These are phyloP conservation scores for Russula virescens DNA, from an alignment of 768 basidiomycete species.

Conservation along the genomic window DNA sequence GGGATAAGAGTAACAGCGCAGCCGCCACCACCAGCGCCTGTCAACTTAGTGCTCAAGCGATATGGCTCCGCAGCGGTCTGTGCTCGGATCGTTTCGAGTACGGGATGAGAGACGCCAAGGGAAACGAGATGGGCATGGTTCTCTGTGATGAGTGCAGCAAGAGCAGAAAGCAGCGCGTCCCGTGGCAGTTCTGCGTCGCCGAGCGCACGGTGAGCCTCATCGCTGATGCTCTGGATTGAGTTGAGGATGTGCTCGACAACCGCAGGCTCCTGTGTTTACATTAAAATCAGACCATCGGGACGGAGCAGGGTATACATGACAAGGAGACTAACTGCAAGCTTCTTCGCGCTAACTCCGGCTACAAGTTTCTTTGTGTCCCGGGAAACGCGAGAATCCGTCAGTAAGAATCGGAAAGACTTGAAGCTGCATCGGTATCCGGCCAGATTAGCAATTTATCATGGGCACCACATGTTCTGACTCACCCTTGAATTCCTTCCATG, in stretches of 20 bases:
- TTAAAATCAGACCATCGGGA: not conserved
- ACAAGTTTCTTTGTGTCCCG: conserved; percentile 94
- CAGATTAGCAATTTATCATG: not conserved
- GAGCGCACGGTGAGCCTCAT: conserved; percentile 71
- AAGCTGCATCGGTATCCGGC: conserved; percentile 48
- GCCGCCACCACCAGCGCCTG: conserved; percentile 98
- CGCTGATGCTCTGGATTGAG: conserved; percentile 78
- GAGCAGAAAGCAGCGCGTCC: conserved; percentile 50
- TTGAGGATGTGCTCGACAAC: conserved; percentile 70
- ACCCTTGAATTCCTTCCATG: conserved; percentile 86
- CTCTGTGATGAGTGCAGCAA: conserved; percentile 81
- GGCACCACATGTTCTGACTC: conserved; percentile 13
- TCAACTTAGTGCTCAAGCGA: conserved; percentile 83
- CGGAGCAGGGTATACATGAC: not conserved
- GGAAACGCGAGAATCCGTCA: conserved; percentile 90
- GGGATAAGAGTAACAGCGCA: conserved; percentile 94
- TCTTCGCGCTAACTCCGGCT: conserved; percentile 76
- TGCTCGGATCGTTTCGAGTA: conserved; percentile 75
- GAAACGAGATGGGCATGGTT: conserved; percentile 83
- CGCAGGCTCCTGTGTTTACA: conserved; percentile 64
- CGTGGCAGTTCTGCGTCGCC: conserved; percentile 70
- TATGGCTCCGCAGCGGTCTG: conserved; percentile 61
- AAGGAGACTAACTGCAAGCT: conserved; percentile 43
- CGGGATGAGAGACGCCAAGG: conserved; percentile 87
- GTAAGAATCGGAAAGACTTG: conserved; percentile 81